phyloP scores from a whole-genome alignment of 179 eudicot genomes.

The Carnegiea gigantea region DNA sequence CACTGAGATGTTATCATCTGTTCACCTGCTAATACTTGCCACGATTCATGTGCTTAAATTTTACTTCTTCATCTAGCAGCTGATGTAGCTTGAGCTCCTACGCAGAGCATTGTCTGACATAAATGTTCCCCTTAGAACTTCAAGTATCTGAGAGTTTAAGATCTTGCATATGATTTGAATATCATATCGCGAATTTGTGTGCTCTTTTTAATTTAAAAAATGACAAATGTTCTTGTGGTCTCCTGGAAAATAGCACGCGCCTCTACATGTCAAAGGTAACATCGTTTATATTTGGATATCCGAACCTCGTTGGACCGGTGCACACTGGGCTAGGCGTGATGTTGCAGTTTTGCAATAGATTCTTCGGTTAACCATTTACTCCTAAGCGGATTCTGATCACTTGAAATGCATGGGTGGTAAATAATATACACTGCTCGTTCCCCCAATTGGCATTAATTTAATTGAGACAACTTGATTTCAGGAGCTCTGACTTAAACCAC shows the following conservation, averaged over 20 bases:
- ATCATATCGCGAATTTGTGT: too few relatives aligned
- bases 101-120: background rate
- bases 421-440: background rate
- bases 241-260: background rate
- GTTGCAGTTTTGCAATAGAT: background rate
- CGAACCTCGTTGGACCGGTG: background rate
- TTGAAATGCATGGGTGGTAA: constrained; percentile 2
- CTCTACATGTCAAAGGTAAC: background rate
- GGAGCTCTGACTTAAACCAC: background rate
- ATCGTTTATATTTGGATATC: background rate
- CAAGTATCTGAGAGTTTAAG: background rate
- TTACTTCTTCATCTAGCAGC: background rate
- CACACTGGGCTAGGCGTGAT: too few relatives aligned
- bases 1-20: background rate
- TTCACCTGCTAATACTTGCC: background rate
- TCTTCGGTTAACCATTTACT: background rate
- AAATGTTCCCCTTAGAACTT: background rate
- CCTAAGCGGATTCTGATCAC: background rate
- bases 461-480: background rate
- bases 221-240: too few relatives aligned
- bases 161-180: background rate
- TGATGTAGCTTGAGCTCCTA: background rate
- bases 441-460: background rate
- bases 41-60: too few relatives aligned
- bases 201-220: too few relatives aligned